Evolutionary conservation across 495 filamentous ascomycete species (phyloP).

Genomic region (Hamigera avellanea): DNA sequence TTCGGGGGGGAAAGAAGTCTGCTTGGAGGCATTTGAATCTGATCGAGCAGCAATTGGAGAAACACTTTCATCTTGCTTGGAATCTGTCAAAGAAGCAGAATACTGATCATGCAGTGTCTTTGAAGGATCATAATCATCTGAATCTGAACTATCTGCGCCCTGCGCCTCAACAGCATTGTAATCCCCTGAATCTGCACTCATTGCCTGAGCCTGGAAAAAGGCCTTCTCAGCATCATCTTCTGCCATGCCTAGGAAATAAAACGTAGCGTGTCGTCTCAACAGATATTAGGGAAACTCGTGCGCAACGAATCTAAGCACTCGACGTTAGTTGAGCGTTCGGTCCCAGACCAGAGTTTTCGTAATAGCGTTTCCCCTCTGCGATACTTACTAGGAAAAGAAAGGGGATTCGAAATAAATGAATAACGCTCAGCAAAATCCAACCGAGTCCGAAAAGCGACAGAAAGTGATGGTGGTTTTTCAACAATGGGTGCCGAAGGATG

Average conservation of each 20-base stretch:
- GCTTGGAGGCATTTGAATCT: conserved; percentile 12
- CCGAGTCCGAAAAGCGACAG: no score
- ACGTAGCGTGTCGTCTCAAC: conserved; percentile 6
- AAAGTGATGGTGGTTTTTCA: no score
- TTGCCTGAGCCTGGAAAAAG: conserved; percentile 46
- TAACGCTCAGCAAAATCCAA: no score
- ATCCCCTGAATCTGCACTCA: conserved; percentile 30
- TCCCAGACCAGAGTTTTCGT: no score
- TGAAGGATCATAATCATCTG: conserved; percentile 46
- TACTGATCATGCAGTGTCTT: conserved; percentile 34
- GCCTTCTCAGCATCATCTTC: conserved; percentile 51
- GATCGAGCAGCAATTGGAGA: conserved; percentile 10
- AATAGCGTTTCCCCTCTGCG: no score
- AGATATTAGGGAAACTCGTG: conserved; percentile 1
- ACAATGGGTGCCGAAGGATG: no score
- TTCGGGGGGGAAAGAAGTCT: conserved; percentile 14
- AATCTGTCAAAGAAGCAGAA: conserved; percentile 17
- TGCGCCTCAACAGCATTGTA: conserved; percentile 32
- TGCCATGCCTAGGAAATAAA: conserved; percentile 33
- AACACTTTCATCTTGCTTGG: conserved; percentile 15
- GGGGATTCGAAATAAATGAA: no score
- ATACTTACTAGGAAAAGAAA: no score
- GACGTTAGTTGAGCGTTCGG: no score
- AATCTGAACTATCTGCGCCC: conserved; percentile 40
- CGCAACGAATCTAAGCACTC: neutral